Evolutionary conservation across 2,329 filamentous ascomycete species (phyloP), one percentile per base, ranked within the genome.

Genomic region (Mycosphaerella sp.): DNA sequence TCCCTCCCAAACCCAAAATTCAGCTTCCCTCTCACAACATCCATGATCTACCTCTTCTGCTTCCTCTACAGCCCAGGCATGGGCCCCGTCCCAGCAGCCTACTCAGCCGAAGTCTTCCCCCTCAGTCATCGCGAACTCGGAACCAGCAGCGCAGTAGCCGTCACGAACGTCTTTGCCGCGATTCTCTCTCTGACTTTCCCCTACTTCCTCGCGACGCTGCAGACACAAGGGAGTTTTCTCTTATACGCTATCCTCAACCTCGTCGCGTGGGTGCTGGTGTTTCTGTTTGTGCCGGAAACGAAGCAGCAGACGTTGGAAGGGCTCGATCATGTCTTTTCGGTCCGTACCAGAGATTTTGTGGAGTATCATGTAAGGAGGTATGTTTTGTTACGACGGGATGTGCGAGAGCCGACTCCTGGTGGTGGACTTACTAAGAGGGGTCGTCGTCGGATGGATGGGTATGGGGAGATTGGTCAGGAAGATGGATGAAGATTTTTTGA

Each of bases 171-270:
- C 21, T 74, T 72, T 18, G 66, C 66, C 44, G 65, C 64, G 28
- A 52, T 68, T 28, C 61, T 68, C 12, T 59, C 59, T 43, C 50
- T 68, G 45, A 67, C 74, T 0, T 77, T 77, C 62, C 74, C 75
- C 3, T 69, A 69, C n/a, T 73, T 76, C 64, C 63, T 75, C 14
- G 58, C 52, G 8, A 73, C 69, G 6, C 71, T 80, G 68, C 75
- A 69, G 9, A 71, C 75, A 1, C 72, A 73, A 4, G 77, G 77
- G 9, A 78, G 80, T 36, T 61, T 81, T 55, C 70, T 72, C 3
- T 80, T 76, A 70, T 81, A 81, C 59, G 78, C 77, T 0, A 73
- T 67, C 0, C 77, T 77, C 70, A 79, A 79, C 62, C 54, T 79
- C 9, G 71, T 79, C 32, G 77, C 75, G 12, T 79, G 74, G 72